A percentile compares a stretch with the other conserved stretches of the same genome.
Evolutionary conservation across 2,329 filamentous ascomycete genomes (phyloP).

Genomic region (Pseudogymnoascus sp.): DNA sequence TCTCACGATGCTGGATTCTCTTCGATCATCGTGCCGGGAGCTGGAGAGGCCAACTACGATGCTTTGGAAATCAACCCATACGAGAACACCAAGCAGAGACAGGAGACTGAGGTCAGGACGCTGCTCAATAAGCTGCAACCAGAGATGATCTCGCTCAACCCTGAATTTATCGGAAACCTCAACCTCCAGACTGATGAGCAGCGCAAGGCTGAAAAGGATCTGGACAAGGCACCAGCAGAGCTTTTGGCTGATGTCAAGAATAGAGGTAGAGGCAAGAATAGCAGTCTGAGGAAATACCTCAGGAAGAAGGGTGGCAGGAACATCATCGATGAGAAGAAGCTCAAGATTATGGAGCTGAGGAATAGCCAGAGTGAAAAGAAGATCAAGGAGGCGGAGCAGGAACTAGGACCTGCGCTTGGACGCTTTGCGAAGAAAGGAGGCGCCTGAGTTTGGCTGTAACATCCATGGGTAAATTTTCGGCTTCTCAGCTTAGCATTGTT

Average conservation of each 20-base stretch:
- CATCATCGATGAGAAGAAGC: conserved; percentile 88
- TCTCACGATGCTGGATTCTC: conserved; percentile 80
- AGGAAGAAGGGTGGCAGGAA: conserved; percentile 90
- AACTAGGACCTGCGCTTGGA: conserved; percentile 76
- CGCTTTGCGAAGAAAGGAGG: conserved; percentile 67
- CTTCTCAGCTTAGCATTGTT: conserved; percentile 7
- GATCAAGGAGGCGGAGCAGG: conserved; percentile 57
- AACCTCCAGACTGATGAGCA: conserved; percentile 75
- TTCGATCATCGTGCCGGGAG: conserved; percentile 81
- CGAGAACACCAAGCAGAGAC: conserved; percentile 85
- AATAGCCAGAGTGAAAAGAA: conserved; percentile 58
- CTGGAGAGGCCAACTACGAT: conserved; percentile 96
- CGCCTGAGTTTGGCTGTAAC: not conserved
- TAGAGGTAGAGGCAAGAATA: conserved; percentile 80
- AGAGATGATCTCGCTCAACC: conserved; percentile 93
- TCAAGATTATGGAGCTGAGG: conserved; percentile 77
- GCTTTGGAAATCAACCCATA: conserved; percentile 90
- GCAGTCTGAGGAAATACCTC: conserved; percentile 76
- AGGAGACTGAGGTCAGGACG: conserved; percentile 81
- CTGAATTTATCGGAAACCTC: conserved; percentile 81
- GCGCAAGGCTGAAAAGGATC: conserved; percentile 65
- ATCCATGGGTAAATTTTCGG: not conserved
- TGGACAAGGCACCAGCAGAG: conserved; percentile 59
- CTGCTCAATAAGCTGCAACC: conserved; percentile 91
- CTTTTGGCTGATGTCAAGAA: conserved; percentile 60